Evolutionary conservation across 2,329 filamentous ascomycete species (phyloP).

Genomic region (Falciphora oryzae): DNA sequence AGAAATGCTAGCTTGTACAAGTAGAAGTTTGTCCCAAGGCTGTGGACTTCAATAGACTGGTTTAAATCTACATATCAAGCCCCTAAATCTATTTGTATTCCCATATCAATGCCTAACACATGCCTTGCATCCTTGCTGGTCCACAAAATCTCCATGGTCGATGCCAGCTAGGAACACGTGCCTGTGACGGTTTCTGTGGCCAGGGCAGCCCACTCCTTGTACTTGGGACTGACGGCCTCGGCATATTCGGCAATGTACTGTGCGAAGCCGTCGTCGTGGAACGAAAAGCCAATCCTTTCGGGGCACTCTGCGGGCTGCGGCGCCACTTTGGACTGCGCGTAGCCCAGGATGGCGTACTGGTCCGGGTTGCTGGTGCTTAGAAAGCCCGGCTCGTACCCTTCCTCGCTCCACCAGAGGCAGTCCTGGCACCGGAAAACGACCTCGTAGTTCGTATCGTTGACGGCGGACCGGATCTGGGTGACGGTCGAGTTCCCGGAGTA

Average conservation of each 20-base stretch:
- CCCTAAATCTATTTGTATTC: too few species aligned
- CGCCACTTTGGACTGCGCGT: slow-evolving; percentile 42
- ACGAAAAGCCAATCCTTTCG: slow-evolving; percentile 11
- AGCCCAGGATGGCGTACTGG: slow-evolving; percentile 39
- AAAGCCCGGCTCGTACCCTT: slow-evolving; percentile 27
- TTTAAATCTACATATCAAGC: too few species aligned
- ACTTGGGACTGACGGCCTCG: slow-evolving; percentile 11
- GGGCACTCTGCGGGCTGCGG: slow-evolving; percentile 13
- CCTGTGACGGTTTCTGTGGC: slow-evolving; percentile 9
- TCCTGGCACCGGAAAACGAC: slow-evolving; percentile 60
- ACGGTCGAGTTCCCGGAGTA: slow-evolving; percentile 59
- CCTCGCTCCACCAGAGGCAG: slow-evolving; percentile 41
- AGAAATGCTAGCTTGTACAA: too few species aligned
- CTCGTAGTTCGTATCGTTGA: slow-evolving; percentile 53
- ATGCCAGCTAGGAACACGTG: not conserved
- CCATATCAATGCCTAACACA: not conserved
- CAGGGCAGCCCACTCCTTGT: slow-evolving; percentile 12
- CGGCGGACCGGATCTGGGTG: slow-evolving; percentile 51
- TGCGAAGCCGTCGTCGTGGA: slow-evolving; percentile 19
- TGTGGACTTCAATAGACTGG: not conserved
- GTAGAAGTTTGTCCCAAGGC: too few species aligned
- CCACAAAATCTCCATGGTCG: not conserved
- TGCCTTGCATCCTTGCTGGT: not conserved
- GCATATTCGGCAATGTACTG: slow-evolving; percentile 13
- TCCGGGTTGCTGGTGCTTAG: slow-evolving; percentile 36